Evolutionary conservation across 345 rosid species (phyloP), one percentile per base, ranked within the genome.

Genomic region (Melastoma malabathricum): DNA sequence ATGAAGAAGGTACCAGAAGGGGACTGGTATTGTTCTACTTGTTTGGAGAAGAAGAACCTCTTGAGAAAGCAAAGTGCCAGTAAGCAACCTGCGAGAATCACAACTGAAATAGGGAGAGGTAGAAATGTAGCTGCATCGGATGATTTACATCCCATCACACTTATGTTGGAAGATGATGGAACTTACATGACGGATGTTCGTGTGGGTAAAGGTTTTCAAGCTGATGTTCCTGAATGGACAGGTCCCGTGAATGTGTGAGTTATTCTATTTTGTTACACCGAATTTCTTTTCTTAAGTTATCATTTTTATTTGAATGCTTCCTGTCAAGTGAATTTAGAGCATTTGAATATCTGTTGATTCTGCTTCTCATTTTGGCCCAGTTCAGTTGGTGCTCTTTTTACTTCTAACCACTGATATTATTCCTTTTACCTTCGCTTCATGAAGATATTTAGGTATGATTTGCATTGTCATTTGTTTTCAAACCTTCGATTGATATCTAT

Each of bases 151-250:
- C 79, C 63, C 44, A 65, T 77, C 60, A 63, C 54, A 49, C 60
- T 59, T 49, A 78, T 78, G 80, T 62, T 80, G 81, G 74, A 68
- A 57, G 89, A 74, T 56, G 44, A 60, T 27, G 74, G 61, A 64
- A 82, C 89, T 16, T 74, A 75, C 68, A 66, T 22, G 53, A 67
- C 69, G 34, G 54, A 62, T 52, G 70, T 80, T 66, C 79, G 83
- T 41, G 59, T 81, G 51, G 97, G 99, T 14, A 93, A 81, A 72
- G 80, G 84, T 66, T 83, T 78, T 63, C 97, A 93, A 82, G 89
- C 90, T 4, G 79, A 88, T 46, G 80, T 93, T 62, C 85, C 94
- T 56, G 86, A 77, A 20, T 81, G 97, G 92, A 68, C 72, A 46
- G 94, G 82, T 67, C 95, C 89, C 59, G 54, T 60, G 31, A 64